phyloP scores from a whole-genome alignment of 2,329 filamentous ascomycete genomes.

The Alternaria arborescens region DNA sequence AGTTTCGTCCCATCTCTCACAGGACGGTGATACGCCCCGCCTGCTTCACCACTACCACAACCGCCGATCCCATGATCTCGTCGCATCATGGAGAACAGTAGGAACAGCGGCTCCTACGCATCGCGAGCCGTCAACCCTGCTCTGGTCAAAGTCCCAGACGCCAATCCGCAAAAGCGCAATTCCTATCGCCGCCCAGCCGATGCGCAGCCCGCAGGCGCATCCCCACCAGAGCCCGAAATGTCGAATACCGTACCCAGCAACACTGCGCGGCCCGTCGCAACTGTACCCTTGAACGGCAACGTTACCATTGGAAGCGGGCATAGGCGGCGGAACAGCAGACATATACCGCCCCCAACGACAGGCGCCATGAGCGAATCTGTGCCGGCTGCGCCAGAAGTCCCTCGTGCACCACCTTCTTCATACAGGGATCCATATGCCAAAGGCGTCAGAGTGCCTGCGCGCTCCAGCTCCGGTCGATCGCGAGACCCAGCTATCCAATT shows the following conservation, averaged over 20 bases:
- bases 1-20: constrained; percentile 21
- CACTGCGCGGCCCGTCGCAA: constrained; percentile 37
- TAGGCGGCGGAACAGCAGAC: constrained; percentile 44
- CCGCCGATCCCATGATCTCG: constrained; percentile 29
- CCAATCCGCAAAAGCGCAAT: constrained; percentile 43
- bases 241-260: constrained; percentile 38
- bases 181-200: constrained; percentile 46
- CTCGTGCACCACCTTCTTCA: constrained; percentile 60
- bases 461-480: constrained; percentile 38
- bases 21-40: constrained; percentile 21
- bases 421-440: constrained; percentile 50
- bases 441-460: constrained; percentile 33
- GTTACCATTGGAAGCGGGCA: constrained; percentile 39
- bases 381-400: constrained; percentile 66
- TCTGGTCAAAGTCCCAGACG: constrained; percentile 36
- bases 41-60: constrained; percentile 16
- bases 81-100: constrained; percentile 43
- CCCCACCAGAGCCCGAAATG: constrained; percentile 25
- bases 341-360: constrained; percentile 37
- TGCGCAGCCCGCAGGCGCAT: constrained; percentile 32
- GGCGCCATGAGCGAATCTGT: constrained; percentile 34
- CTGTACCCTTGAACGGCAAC: constrained; percentile 30
- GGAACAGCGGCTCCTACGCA: constrained; percentile 36
- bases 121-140: constrained; percentile 32
- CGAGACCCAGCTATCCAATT: constrained; percentile 46